A percentile compares a stretch with the other conserved stretches of the same genome.
These are phyloP conservation scores for Morella rubra DNA, from an alignment of 306 rosid genomes.

Conservation along the genomic window DNA sequence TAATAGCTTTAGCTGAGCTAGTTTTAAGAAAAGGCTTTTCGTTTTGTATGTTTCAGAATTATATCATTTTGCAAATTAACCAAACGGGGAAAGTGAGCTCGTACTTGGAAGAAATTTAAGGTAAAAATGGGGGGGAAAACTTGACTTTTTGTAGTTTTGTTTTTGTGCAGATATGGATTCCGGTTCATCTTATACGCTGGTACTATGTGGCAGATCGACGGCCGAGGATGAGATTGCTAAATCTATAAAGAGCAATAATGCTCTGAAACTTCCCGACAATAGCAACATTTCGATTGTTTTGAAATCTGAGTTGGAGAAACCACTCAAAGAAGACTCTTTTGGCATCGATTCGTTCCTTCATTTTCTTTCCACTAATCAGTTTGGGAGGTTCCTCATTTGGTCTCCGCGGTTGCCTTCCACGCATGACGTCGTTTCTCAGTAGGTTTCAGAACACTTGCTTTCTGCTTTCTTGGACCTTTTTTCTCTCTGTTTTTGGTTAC, in stretches of 20 bases:
- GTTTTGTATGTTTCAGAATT: too few relatives aligned
- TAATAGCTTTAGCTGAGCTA: neutral
- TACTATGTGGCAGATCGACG: slow-evolving; percentile 69
- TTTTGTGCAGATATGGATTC: slow-evolving; percentile 41
- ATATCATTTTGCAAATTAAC: neutral
- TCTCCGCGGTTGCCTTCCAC: slow-evolving; percentile 77
- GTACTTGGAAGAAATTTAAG: neutral
- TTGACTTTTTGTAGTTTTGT: slow-evolving; percentile 16
- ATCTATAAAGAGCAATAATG: slow-evolving; percentile 45
- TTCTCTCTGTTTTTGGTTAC: neutral
- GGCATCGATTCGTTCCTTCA: slow-evolving; percentile 52
- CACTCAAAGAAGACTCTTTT: slow-evolving; percentile 40
- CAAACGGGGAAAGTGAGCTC: neutral
- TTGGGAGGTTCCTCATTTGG: slow-evolving; percentile 85
- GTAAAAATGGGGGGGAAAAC: neutral
- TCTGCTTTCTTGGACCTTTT: neutral
- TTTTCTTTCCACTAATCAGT: slow-evolving; percentile 66
- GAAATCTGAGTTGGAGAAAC: slow-evolving; percentile 51
- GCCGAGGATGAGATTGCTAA: slow-evolving; percentile 57
- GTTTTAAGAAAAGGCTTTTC: neutral
- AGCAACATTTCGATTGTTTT: slow-evolving; percentile 40
- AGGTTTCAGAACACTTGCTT: slow-evolving; percentile 20
- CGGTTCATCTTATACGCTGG: slow-evolving; percentile 38
- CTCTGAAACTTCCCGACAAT: slow-evolving; percentile 59
- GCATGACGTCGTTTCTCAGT: slow-evolving; percentile 83